These are phyloP conservation scores for Silene uniflora DNA, from an alignment of 148 eudicot species.

Conservation along the genomic window DNA sequence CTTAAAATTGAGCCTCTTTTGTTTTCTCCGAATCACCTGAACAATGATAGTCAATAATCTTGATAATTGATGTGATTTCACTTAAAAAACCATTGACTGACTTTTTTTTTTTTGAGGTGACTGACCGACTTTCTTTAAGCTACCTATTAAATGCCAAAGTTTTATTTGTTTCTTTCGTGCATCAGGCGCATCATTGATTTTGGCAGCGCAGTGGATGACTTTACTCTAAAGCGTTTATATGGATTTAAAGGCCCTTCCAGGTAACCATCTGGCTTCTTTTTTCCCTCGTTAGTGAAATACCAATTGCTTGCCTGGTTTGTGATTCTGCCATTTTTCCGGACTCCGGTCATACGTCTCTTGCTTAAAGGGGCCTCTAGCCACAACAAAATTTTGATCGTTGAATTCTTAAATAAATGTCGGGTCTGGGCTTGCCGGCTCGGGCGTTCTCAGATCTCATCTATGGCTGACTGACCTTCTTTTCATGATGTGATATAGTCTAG, in stretches of 20 bases:
- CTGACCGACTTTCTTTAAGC: not conserved
- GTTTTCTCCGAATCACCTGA: not conserved
- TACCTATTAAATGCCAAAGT: not conserved
- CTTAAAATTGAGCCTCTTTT: not conserved
- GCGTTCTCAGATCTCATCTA: not conserved
- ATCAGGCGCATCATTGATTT: slow-evolving; percentile 94
- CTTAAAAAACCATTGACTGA: not conserved
- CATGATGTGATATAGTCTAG: not conserved
- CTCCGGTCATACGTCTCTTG: not conserved
- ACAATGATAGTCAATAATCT: not conserved
- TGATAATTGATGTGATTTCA: slow-evolving; percentile 6
- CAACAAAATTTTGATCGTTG: not conserved
- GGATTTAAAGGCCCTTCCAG: slow-evolving; percentile 83
- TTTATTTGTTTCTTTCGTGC: slow-evolving; percentile 8
- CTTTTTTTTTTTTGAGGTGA: not conserved
- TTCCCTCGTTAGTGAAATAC: not conserved
- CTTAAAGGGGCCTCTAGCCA: not conserved
- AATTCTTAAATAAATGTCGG: not conserved
- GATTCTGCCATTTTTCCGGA: not conserved
- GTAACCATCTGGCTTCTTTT: slow-evolving; percentile 29
- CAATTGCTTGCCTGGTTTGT: not conserved
- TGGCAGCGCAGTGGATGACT: slow-evolving; percentile 89
- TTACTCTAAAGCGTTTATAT: slow-evolving; percentile 70
- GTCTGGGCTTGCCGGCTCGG: slow-evolving; percentile 4
- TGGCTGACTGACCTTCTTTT: not conserved